Evolutionary conservation across 495 filamentous ascomycete species (phyloP), one percentile per base, ranked within the genome.

Genomic region (Penicillium desertorum): DNA sequence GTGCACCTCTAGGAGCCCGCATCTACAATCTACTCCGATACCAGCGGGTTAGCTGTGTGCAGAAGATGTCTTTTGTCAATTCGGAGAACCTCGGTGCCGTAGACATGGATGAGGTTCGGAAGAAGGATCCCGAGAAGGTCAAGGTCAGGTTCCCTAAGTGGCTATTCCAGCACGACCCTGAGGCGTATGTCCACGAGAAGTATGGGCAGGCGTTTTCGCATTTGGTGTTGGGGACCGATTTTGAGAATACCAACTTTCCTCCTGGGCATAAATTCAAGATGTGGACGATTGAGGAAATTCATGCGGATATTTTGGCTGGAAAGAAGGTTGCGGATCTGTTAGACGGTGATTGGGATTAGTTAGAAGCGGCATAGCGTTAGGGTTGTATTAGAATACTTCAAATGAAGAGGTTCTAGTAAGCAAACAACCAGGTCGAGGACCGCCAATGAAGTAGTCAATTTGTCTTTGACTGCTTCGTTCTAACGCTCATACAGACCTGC

Each of bases 141-240:
- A n/a, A 20, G n/a, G n/a, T 43, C 5, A n/a, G 41, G n/a, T 43
- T 43, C 19, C n/a, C 41, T n/a, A 43, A 43, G 41, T 88, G 84
- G 86, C 59, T 89, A 34, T 74, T 83, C 47, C 73, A 71, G 16
- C 84, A 85, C 67, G 85, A 89, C 56, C 79, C 83, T 12, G 86
- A 89, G 72, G 69, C 64, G 44, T 85, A 86, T 63, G 76, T 76
- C 3, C 80, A 84, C 41, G 76, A 83, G 54, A 76, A 83, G 51
- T 85, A 80, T 50, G 65, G 66, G 34, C 70, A 78, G 56, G 75
- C 74, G 32, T 72, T 72, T 11, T 69, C 50, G 16, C 65, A 70
- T 61, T 39, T 73, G 1, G 48, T 64, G 34, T 49, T 27, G 22
- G 67, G 70, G 4, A 47, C 43, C 1, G 51, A 62, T 12, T 73